Conservation (phyloP, 129 eudicot species). For the Arctium lappa region DNA sequence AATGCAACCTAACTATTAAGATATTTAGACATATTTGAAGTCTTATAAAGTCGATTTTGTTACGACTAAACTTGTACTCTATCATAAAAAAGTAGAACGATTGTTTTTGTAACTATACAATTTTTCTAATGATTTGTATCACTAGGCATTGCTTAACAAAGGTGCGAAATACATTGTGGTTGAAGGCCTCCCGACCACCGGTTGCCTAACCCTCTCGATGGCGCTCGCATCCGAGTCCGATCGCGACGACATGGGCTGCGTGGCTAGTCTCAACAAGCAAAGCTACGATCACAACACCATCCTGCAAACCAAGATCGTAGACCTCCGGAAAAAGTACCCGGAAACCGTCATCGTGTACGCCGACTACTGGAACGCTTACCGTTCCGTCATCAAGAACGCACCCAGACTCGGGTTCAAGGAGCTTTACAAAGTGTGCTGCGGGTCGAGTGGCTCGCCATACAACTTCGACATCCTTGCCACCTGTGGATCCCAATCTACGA, state of each 20-base stretch:
- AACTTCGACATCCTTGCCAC: slow-evolving; percentile 41
- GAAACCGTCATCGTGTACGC: slow-evolving; percentile 53
- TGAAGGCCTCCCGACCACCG: slow-evolving; percentile 81
- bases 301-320: slow-evolving; percentile 47
- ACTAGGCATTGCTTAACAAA: slow-evolving; percentile 59
- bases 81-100: background rate
- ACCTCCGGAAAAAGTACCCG: slow-evolving; percentile 47
- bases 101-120: too few species aligned
- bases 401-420: slow-evolving; percentile 65
- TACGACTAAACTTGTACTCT: too few species aligned
- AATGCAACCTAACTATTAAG: too few species aligned
- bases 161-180: slow-evolving; percentile 80
- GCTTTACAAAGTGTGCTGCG: slow-evolving; percentile 75
- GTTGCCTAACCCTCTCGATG: slow-evolving; percentile 76
- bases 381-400: slow-evolving; percentile 38
- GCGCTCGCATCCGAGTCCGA: slow-evolving; percentile 40
- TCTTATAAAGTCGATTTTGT: too few species aligned
- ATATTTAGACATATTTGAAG: background rate
- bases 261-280: slow-evolving; percentile 44
- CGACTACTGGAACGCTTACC: slow-evolving; percentile 61
- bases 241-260: slow-evolving; percentile 66
- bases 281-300: slow-evolving; percentile 54
- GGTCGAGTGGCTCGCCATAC: slow-evolving; percentile 57
- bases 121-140: background rate
- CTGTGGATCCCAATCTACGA: slow-evolving; percentile 68